Conservation (phyloP, 345 rosid species). For the Gossypium anomalum region DNA sequence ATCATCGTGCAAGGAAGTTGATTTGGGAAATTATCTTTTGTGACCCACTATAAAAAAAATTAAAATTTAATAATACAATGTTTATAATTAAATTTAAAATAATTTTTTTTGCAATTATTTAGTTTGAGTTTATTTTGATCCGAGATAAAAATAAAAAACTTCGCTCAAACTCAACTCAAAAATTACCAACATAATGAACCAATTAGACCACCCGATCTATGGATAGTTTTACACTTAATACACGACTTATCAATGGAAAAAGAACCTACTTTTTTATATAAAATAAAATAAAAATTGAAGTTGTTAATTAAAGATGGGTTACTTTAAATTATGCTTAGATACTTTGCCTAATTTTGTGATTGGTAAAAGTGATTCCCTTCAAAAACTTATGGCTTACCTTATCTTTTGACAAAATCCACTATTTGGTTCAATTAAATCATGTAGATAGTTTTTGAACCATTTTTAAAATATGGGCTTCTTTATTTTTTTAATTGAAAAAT, state of each 20-base stretch:
- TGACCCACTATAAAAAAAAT: too few species aligned
- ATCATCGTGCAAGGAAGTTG: too few species aligned
- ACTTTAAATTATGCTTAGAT: slow-evolving; percentile 13
- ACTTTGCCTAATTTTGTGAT: slow-evolving; percentile 22
- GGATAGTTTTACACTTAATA: neutral
- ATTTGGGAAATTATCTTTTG: too few species aligned
- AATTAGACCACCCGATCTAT: too few species aligned
- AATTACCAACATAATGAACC: too few species aligned
- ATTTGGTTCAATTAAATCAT: neutral
- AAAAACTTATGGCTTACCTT: slow-evolving; percentile 10
- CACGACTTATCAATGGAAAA: neutral
- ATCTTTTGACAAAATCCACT: neutral
- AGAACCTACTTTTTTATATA: neutral
- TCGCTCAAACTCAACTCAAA: accelerated
- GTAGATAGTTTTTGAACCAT: too few species aligned
- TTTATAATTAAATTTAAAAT: too few species aligned
- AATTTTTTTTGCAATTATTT: too few species aligned
- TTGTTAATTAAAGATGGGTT: neutral
- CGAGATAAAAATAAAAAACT: too few species aligned
- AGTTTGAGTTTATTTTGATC: too few species aligned
- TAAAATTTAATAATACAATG: too few species aligned
- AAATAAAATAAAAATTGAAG: neutral
- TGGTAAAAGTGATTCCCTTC: slow-evolving; percentile 17
- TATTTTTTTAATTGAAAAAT: neutral
- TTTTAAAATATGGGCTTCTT: neutral